phyloP scores from a whole-genome alignment of 495 filamentous ascomycete species.

The Poronia punctata region DNA sequence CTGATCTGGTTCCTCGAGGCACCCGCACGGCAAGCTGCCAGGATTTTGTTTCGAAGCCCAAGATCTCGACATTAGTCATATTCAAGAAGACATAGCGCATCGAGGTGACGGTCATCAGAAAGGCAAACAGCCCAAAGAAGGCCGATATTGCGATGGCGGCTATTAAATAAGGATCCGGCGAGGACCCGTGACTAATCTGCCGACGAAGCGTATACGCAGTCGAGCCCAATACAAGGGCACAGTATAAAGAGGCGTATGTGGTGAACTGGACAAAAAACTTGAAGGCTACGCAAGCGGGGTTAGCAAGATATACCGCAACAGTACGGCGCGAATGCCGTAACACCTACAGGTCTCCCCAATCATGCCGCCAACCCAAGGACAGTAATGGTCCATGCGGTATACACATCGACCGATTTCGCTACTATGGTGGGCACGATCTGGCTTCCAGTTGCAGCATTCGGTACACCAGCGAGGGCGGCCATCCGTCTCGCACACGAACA shows the following conservation, averaged over 20 bases:
- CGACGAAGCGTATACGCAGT: slow-evolving; percentile 26
- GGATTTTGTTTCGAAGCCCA: slow-evolving; percentile 53
- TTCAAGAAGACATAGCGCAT: slow-evolving; percentile 62
- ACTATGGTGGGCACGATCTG: slow-evolving; percentile 79
- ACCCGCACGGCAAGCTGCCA: slow-evolving; percentile 74
- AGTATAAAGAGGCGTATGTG: slow-evolving; percentile 62
- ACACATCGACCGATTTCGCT: slow-evolving; percentile 75
- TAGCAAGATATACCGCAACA: slow-evolving; percentile 8
- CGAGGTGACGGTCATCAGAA: slow-evolving; percentile 65
- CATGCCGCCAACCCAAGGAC: slow-evolving; percentile 90
- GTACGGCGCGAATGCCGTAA: neutral
- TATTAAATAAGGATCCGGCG: slow-evolving; percentile 32
- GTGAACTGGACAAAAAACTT: slow-evolving; percentile 90
- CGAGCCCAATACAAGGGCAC: slow-evolving; percentile 51
- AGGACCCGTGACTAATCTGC: slow-evolving; percentile 13
- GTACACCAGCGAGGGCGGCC: slow-evolving; percentile 78
- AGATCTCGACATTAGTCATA: slow-evolving; percentile 74
- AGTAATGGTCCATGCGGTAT: slow-evolving; percentile 88
- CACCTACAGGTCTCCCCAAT: slow-evolving; percentile 63
- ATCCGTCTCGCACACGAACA: slow-evolving; percentile 73
- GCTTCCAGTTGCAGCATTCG: slow-evolving; percentile 73
- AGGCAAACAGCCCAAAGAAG: slow-evolving; percentile 70
- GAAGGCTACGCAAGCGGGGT: slow-evolving; percentile 46
- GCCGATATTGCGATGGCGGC: slow-evolving; percentile 35
- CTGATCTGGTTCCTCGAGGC: slow-evolving; percentile 40